A percentile compares a stretch with the other conserved stretches of the same genome.
These are phyloP conservation scores for Suillus paluster DNA, from an alignment of 768 basidiomycete species.

Conservation along the genomic window DNA sequence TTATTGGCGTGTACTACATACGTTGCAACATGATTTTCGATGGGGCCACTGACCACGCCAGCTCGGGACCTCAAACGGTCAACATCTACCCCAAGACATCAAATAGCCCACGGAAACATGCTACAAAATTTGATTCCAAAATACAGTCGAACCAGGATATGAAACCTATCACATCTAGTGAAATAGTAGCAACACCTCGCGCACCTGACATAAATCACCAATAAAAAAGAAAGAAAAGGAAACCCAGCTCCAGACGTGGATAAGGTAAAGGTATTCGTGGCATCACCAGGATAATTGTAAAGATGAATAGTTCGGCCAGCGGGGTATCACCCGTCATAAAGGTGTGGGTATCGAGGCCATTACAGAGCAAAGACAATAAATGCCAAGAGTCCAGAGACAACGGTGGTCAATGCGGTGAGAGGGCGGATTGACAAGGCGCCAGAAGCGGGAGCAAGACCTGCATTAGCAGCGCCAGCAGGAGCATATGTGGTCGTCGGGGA, in stretches of 20 bases:
- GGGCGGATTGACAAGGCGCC: slow-evolving; percentile 31
- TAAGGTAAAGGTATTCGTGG: neutral
- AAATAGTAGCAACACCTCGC: neutral
- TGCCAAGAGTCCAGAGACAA: slow-evolving; percentile 25
- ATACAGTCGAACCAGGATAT: neutral
- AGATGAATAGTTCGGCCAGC: slow-evolving; percentile 39
- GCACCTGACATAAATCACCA: neutral
- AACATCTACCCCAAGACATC: neutral
- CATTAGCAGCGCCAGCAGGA: slow-evolving; percentile 39
- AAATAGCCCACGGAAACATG: no score
- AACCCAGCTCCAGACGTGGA: slow-evolving; percentile 18
- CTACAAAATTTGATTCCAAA: slow-evolving; percentile 7
- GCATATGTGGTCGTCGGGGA: slow-evolving; percentile 19
- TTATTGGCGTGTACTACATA: neutral
- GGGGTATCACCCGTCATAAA: slow-evolving; percentile 41
- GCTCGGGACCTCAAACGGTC: neutral
- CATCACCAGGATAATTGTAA: slow-evolving; percentile 29
- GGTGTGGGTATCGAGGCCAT: slow-evolving; percentile 40
- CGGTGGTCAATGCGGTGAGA: slow-evolving; percentile 24
- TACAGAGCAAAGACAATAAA: slow-evolving; percentile 28
- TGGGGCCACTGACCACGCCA: neutral
- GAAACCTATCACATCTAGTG: neutral
- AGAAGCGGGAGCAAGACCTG: slow-evolving; percentile 29
- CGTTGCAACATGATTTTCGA: neutral
- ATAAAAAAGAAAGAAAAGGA: slow-evolving; percentile 8